phyloP scores from a whole-genome alignment of 345 rosid species.

The Corymbia maculata region DNA sequence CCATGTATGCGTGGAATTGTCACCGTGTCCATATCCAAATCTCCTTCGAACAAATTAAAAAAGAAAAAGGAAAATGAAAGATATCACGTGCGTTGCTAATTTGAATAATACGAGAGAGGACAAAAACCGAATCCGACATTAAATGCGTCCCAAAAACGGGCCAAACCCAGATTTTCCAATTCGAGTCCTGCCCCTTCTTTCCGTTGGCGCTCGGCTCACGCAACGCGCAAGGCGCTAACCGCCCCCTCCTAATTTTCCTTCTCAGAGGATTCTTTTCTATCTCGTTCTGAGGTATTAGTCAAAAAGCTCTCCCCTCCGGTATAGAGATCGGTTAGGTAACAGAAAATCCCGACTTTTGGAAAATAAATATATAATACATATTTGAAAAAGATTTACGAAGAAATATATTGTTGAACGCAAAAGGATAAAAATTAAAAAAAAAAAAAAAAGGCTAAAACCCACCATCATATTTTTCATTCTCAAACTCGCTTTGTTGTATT shows the following conservation, averaged over 20 bases:
- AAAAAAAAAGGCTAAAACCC: not conserved
- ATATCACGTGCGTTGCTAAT: not conserved
- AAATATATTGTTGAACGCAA: not conserved
- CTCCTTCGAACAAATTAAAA: not conserved
- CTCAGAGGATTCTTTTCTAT: not conserved
- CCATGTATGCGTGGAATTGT: not conserved
- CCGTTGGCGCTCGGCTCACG: not conserved
- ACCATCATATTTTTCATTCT: not conserved
- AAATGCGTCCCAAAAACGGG: not conserved
- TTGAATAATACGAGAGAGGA: not conserved
- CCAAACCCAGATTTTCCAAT: not conserved
- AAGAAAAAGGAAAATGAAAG: too few species aligned
- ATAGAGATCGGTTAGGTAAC: not conserved
- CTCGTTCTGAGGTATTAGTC: not conserved
- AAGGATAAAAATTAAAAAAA: not conserved
- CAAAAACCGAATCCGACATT: not conserved
- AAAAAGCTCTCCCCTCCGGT: not conserved
- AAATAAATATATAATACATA: not conserved
- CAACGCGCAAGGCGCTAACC: not conserved
- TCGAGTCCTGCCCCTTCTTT: not conserved
- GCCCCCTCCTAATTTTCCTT: not conserved
- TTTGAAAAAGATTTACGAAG: not conserved
- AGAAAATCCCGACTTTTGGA: not conserved
- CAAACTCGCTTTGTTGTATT: not conserved
- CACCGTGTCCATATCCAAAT: not conserved